These are phyloP conservation scores for Pythium chondricola DNA, from an alignment of 352 stramenopile genomes.

Conservation along the genomic window DNA sequence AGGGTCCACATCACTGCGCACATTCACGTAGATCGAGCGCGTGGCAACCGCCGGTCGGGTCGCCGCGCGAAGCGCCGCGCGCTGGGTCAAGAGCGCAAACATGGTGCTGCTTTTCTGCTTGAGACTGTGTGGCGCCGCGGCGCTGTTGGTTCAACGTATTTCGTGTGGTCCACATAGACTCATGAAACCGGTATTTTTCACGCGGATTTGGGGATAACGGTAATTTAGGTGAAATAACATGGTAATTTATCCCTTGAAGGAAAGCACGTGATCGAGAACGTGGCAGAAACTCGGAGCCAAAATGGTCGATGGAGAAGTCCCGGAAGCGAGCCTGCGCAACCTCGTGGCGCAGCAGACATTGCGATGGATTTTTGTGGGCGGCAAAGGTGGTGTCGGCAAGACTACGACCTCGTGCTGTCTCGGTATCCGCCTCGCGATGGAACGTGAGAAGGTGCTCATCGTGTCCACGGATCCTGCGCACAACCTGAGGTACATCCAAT, in stretches of 20 bases:
- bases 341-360: slow-evolving; percentile 85
- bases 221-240: too few relatives aligned
- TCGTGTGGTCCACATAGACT: too few relatives aligned
- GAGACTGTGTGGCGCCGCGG: neutral
- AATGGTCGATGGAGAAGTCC: slow-evolving; percentile 40
- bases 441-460: slow-evolving; percentile 95
- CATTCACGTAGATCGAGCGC: slow-evolving; percentile 49
- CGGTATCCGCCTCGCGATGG: slow-evolving; percentile 87
- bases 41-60: slow-evolving; percentile 9
- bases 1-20: slow-evolving; percentile 41
- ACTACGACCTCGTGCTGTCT: slow-evolving; percentile 98
- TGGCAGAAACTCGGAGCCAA: neutral
- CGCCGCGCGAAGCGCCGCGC: neutral
- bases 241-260: too few relatives aligned
- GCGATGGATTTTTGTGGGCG: slow-evolving; percentile 94
- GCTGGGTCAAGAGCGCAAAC: neutral
- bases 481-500: slow-evolving; percentile 94
- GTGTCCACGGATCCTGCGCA: slow-evolving; percentile 99
- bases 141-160: too few relatives aligned
- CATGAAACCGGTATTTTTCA: too few relatives aligned
- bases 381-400: slow-evolving; percentile 94
- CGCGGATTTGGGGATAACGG: too few relatives aligned
- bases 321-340: slow-evolving; percentile 88
- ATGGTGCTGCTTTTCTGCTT: neutral
- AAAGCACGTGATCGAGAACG: too few relatives aligned